Base-by-base conservation (phyloP, 2,329 filamentous ascomycete genomes). In the Pezicula carpinea region DNA sequence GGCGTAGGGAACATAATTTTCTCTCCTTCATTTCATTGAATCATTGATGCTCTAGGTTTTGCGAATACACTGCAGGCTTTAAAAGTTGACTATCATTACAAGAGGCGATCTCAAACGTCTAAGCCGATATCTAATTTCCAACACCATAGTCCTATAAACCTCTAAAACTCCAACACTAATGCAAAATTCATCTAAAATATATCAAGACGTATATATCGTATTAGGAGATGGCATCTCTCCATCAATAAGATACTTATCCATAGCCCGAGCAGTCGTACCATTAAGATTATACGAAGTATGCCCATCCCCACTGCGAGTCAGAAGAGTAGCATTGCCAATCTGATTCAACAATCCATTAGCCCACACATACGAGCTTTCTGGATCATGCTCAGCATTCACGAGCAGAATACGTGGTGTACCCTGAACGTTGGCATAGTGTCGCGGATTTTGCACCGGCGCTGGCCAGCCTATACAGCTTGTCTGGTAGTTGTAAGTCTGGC, bases 231-330 rank as follows among this genome's bases (percentile, higher is more conserved):
- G 67, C 10, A 66, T 48, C n/a, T 52, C 59, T 36, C 64, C 52
- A 35, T 62, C 61, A 8, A 70, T 35, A 11, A 71, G 49, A 47
- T 66, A 70, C 3, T 50, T 46, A 47, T 63, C 61, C 21, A 66
- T 62, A 2, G 59, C 54, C 13, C 50, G 44, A 11, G 62, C 53
- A 4, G 68, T 64, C 42, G 64, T 59, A 2, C 67, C 67, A 22
- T 53, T 52, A 8, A 58, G 43, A 6, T 55, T 43, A 35, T 64
- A 66, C 44, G 65, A 70, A 42, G 66, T 69, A 46, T 72, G 69
- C 0, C 69, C 69, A 38, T 60, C 56, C 3, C 69, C 70, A 31
- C 67, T 60, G 14, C 71, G 58, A 10, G 64, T 64, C n/a, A 74
- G 36, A 36, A 72, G 49, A 8, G 67, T 61, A 8, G 59, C 56